Evolutionary conservation across 441 rosid genomes (phyloP), one percentile per base, ranked within the genome.

Genomic region (Gossypium schwendimanii): DNA sequence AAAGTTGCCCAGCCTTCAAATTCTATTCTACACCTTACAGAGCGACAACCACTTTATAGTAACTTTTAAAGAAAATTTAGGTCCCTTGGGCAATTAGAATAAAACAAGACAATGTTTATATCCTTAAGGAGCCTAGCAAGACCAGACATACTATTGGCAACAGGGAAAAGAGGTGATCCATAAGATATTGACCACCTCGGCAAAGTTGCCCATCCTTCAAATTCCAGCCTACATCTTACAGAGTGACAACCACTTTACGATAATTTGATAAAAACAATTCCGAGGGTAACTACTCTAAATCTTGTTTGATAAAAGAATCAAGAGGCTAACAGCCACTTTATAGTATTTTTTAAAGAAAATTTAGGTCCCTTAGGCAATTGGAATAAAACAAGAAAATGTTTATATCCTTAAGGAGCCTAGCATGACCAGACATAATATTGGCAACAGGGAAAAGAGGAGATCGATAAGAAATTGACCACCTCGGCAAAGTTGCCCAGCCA

Each of bases 381-480:
- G 69, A 18, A 69, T 28, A 72, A 67, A 70, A 6, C 33, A 69
- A 17, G 31, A 21, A 44, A 74, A 14, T 55, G 55, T 66, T 1
- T 68, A 69, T 76, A 75, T 73, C 78, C 76, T 14, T 23, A 31
- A 58, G 24, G 11, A 76, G 33, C 78, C 62, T 6, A 64, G 33
- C 52, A 73, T 20, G 66, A 61, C 84, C 78, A 72, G 11, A 15
- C 39, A 72, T 15, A 62, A 75, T 84, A 17, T 85, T 8, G 87
- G 91, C 88, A 87, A 85, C 90, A 84, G 47, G 90, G 90, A 85
- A 88, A 84, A 78, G 79, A 81, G 86, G 86, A 77, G 76, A 80
- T 77, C 84, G 72, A 79, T 73, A 79, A 39, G 52, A 10, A 66
- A 74, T 54, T 73, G 75, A 87, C 77, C 75, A 79, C 88, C 87